Percentiles rank a stretch among this genome's conserved stretches.
Conservation (phyloP, 441 rosid genomes). For the Theobroma grandiflorum region DNA sequence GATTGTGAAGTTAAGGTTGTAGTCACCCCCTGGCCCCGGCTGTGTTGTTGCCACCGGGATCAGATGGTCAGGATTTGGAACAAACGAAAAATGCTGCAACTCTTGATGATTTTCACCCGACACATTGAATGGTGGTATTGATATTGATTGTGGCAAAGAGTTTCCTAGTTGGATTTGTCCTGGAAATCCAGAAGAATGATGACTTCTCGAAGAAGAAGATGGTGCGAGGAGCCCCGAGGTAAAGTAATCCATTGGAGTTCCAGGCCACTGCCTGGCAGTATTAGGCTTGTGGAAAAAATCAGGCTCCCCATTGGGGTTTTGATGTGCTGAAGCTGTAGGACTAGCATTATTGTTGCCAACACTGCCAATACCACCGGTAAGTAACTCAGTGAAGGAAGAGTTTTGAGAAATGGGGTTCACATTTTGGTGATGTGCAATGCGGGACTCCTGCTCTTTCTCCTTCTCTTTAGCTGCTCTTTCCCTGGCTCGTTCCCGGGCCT, state of each 20-base stretch:
- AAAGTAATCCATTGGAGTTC: slow-evolving; percentile 75
- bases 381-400: slow-evolving; percentile 83
- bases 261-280: slow-evolving; percentile 52
- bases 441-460: slow-evolving; percentile 65
- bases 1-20: slow-evolving; percentile 83
- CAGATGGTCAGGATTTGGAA: slow-evolving; percentile 82
- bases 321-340: slow-evolving; percentile 31
- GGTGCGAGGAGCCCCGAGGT: slow-evolving; percentile 56
- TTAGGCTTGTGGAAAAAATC: slow-evolving; percentile 47
- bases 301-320: slow-evolving; percentile 38
- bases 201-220: slow-evolving; percentile 44
- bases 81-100: slow-evolving; percentile 81
- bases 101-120: slow-evolving; percentile 60
- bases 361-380: slow-evolving; percentile 63
- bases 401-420: slow-evolving; percentile 54
- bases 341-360: slow-evolving; percentile 31
- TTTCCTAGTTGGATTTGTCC: slow-evolving; percentile 70
- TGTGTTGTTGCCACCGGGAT: slow-evolving; percentile 66
- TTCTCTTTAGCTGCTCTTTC: slow-evolving; percentile 83
- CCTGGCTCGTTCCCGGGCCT: slow-evolving; percentile 81
- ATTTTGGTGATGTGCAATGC: slow-evolving; percentile 36
- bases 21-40: slow-evolving; percentile 50
- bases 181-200: slow-evolving; percentile 52
- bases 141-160: slow-evolving; percentile 48
- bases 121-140: slow-evolving; percentile 51